Evolutionary conservation across 495 filamentous ascomycete species (phyloP).

Genomic region (Xylaria scruposa): DNA sequence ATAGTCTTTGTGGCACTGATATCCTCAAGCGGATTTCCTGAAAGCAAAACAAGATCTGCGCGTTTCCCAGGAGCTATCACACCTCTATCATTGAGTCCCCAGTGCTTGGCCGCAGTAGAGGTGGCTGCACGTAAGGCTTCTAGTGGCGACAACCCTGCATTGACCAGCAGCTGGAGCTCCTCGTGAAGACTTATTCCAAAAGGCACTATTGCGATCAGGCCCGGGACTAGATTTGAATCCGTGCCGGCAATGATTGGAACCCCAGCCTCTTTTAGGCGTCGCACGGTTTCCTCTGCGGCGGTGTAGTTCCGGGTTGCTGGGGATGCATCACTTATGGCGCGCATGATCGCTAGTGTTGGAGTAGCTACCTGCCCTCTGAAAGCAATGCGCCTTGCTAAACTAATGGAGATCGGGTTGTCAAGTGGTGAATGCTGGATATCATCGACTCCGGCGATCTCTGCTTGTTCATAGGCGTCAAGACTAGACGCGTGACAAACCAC

Average conservation of each 20-base stretch:
- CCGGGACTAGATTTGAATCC: constrained; percentile 11
- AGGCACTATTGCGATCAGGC: constrained; percentile 2
- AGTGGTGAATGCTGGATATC: constrained; percentile 7
- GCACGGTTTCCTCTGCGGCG: constrained; percentile 13
- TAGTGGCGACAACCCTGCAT: constrained; percentile 21
- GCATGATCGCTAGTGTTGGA: constrained; percentile 10
- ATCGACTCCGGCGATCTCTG: neutral
- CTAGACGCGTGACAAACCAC: constrained; percentile 9
- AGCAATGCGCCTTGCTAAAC: constrained; percentile 7
- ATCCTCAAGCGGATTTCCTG: constrained; percentile 42
- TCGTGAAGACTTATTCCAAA: constrained; percentile 22
- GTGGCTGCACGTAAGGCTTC: constrained; percentile 15
- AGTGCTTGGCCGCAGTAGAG: constrained; percentile 3
- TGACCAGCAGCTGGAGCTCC: constrained; percentile 9
- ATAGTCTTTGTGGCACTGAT: constrained; percentile 39
- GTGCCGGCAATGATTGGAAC: constrained; percentile 16
- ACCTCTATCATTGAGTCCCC: constrained; percentile 36
- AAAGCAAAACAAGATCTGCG: constrained; percentile 47
- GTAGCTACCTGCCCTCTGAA: constrained; percentile 3
- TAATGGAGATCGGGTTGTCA: neutral
- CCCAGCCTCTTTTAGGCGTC: constrained; percentile 11
- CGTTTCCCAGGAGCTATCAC: constrained; percentile 41
- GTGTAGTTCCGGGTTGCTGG: constrained; percentile 8
- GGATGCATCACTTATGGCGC: constrained; percentile 11
- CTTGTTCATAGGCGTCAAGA: constrained; percentile 3